Base-by-base conservation (phyloP, 257 asterid species). In the Solanum lignicaule region DNA sequence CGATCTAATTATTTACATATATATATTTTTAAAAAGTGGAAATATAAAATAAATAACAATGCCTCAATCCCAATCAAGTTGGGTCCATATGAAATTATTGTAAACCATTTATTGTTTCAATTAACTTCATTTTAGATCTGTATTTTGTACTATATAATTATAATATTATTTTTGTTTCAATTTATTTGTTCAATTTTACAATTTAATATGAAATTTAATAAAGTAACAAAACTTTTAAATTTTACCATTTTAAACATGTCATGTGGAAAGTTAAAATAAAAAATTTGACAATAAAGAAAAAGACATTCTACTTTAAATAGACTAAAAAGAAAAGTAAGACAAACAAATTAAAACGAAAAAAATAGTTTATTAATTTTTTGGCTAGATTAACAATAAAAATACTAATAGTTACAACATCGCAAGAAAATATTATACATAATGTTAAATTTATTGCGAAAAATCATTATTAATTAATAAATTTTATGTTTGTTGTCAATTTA, bases 151-250 rank as follows among this genome's bases (percentile, higher is more conserved):
- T 15, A 69, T 31, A 69, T 3, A 31, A 69, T 69, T 3, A 15
- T 2, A 0, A 29, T 3, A 14, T 2, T 27, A 3, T 12, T 68
- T 60, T n/a, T 0, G 0, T 58, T 58, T 7, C 0, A 58, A 18
- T 20, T 20, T 58, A 8, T 58, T 58, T 58, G 5, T 20, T 0
- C 2, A 20, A 58, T 60, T 60, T 60, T 8, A 48, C 2, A 21
- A 60, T 1, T 60, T 21, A 23, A 9, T 9, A 60, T 10, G 2
- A 21, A 60, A 23, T 3, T 9, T 60, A 23, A 60, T 9, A 23
- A 60, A 23, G 27, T 23, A 55, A 60, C 0, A 2, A 60, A 1
- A 60, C 1, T 4, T 60, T 4, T 23, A 23, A 23, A 23, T 60
- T 1, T 60, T 60, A 9, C 5, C 0, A 23, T 60, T 6, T 60